Conservation (phyloP, 2,329 filamentous ascomycete genomes). For the Hypoxylon sp. region DNA sequence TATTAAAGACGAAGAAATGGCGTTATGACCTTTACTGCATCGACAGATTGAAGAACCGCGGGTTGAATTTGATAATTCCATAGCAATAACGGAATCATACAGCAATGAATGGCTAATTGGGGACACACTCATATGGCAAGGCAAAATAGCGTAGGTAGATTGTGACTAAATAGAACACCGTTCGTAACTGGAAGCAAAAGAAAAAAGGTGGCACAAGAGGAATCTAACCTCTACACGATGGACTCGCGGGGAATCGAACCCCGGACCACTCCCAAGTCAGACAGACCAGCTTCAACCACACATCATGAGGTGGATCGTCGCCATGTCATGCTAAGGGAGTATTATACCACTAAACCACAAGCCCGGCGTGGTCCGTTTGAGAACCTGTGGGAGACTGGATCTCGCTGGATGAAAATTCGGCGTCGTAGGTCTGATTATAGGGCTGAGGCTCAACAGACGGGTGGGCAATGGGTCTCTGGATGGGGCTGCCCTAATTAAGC, state of each 20-base stretch:
- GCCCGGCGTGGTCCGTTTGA: slow-evolving; percentile 17
- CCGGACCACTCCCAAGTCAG: slow-evolving; percentile 58
- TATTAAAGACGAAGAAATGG: slow-evolving; percentile 11
- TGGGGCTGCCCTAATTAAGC: slow-evolving; percentile 22
- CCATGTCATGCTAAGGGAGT: slow-evolving; percentile 44
- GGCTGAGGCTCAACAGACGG: slow-evolving; percentile 10
- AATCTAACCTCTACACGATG: slow-evolving; percentile 45
- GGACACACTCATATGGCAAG: no score
- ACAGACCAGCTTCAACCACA: background rate
- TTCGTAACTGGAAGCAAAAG: no score
- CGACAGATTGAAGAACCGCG: slow-evolving; percentile 12
- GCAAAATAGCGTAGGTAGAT: no score
- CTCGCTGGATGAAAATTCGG: slow-evolving; percentile 4
- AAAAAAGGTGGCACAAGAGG: slow-evolving; percentile 36
- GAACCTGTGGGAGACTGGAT: slow-evolving; percentile 5
- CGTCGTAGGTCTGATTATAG: slow-evolving; percentile 13
- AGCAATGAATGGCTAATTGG: background rate
- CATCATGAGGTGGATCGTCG: slow-evolving; percentile 8
- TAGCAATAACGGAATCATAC: background rate
- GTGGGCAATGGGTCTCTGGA: slow-evolving; percentile 4
- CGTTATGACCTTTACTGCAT: slow-evolving; percentile 3
- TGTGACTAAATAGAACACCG: no score
- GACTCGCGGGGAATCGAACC: slow-evolving; percentile 63
- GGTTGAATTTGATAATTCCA: background rate
- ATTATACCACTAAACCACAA: slow-evolving; percentile 48